Percentiles rank a stretch among this genome's conserved stretches.
These are phyloP conservation scores for Nothophaeocryptopus gaeumannii DNA, from an alignment of 2,329 filamentous ascomycete genomes.

Conservation along the genomic window DNA sequence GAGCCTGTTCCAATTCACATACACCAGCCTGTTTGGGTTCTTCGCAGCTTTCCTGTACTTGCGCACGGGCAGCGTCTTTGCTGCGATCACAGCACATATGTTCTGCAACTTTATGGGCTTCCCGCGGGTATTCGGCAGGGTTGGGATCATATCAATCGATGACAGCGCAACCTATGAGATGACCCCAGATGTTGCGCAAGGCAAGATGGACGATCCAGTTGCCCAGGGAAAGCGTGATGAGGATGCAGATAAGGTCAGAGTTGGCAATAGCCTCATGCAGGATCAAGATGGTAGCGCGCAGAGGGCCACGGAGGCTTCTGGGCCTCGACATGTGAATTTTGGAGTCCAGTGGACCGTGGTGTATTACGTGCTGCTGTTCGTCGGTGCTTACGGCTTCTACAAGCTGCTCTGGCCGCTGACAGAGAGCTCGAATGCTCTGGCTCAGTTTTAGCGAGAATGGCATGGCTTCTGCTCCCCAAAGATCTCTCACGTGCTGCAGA, in stretches of 20 bases:
- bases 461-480: too few species aligned
- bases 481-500: too few species aligned
- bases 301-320: slow-evolving; percentile 28
- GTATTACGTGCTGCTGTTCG: slow-evolving; percentile 76
- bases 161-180: slow-evolving; percentile 30
- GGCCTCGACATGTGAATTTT: slow-evolving; percentile 32
- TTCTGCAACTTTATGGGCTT: slow-evolving; percentile 94
- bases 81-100: slow-evolving; percentile 72
- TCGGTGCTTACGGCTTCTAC: slow-evolving; percentile 70
- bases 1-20: slow-evolving; percentile 78
- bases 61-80: slow-evolving; percentile 75
- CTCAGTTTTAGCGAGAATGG: slow-evolving; percentile 14
- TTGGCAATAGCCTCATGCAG: slow-evolving; percentile 1
- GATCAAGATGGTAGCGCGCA: slow-evolving; percentile 39
- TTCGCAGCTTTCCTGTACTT: slow-evolving; percentile 88
- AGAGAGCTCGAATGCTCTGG: slow-evolving; percentile 55
- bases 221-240: slow-evolving; percentile 32
- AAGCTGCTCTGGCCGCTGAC: slow-evolving; percentile 69
- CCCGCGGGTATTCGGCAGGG: slow-evolving; percentile 77
- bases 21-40: slow-evolving; percentile 90
- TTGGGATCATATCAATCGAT: slow-evolving; percentile 52
- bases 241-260: slow-evolving; percentile 10
- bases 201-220: slow-evolving; percentile 27
- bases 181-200: slow-evolving; percentile 32
- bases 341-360: slow-evolving; percentile 64